phyloP scores from a whole-genome alignment of 164 flowering plant genomes.

The Hamamelis virginiana region DNA sequence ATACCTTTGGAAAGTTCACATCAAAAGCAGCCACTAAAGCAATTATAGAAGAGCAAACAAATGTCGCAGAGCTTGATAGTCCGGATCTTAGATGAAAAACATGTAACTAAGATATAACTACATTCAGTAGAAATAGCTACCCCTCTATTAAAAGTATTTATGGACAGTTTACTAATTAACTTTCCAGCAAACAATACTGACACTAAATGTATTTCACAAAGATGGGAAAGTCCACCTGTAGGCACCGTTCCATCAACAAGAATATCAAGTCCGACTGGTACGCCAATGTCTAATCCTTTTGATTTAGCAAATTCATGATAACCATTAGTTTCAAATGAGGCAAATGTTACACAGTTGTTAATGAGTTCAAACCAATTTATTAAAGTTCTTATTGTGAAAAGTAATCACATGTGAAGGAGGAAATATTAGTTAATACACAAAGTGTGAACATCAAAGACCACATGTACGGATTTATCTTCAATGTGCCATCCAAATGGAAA shows the following conservation, averaged over 20 bases:
- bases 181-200: background rate
- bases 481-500: too few relatives aligned
- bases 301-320: slow-evolving; percentile 72
- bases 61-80: slow-evolving; percentile 94
- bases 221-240: slow-evolving; percentile 53
- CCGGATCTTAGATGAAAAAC: slow-evolving; percentile 70
- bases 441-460: too few relatives aligned
- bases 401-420: too few relatives aligned
- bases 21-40: slow-evolving; percentile 88
- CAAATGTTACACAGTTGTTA: too few relatives aligned
- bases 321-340: too few relatives aligned
- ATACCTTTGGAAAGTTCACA: slow-evolving; percentile 78
- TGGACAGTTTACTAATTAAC: background rate
- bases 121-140: background rate
- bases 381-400: too few relatives aligned
- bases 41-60: slow-evolving; percentile 93
- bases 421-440: too few relatives aligned
- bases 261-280: slow-evolving; percentile 85
- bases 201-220: background rate
- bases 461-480: too few relatives aligned
- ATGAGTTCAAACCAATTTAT: too few relatives aligned
- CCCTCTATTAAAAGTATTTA: background rate
- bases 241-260: slow-evolving; percentile 93
- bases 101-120: background rate
- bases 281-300: slow-evolving; percentile 69